These are phyloP conservation scores for Jatropha curcas DNA, from an alignment of 345 rosid species.

Conservation along the genomic window DNA sequence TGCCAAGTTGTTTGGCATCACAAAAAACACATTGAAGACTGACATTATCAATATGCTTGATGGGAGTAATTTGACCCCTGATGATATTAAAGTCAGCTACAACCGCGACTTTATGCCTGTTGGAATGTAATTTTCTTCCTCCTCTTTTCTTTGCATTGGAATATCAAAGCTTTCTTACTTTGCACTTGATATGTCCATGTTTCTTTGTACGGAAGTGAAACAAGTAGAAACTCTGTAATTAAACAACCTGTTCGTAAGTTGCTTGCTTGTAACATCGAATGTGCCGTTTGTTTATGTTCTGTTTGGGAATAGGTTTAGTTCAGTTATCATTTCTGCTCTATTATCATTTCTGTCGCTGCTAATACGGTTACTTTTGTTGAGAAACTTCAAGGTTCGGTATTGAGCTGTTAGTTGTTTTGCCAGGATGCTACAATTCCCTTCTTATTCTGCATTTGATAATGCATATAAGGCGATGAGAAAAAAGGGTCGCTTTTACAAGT, in stretches of 20 bases:
- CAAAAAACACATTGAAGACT: conserved; percentile 52
- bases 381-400: background rate
- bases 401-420: conserved; percentile 9
- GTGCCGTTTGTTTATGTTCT: background rate
- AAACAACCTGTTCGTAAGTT: background rate
- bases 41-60: conserved; percentile 65
- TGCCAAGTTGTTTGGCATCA: conserved; percentile 49
- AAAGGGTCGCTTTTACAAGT: conserved; percentile 53
- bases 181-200: background rate
- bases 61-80: conserved; percentile 49
- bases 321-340: background rate
- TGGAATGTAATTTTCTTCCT: conserved; percentile 39
- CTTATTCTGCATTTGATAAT: conserved; percentile 37
- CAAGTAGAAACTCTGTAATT: background rate
- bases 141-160: no score
- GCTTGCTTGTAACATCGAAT: background rate
- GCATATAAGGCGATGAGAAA: conserved; percentile 40
- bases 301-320: background rate
- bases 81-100: conserved; percentile 64
- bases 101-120: conserved; percentile 37
- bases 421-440: conserved; percentile 65
- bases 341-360: background rate
- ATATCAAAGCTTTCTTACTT: background rate
- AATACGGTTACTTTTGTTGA: background rate
- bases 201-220: background rate